phyloP scores from a whole-genome alignment of 148 eudicot genomes.

The Chenopodium berlandieri region DNA sequence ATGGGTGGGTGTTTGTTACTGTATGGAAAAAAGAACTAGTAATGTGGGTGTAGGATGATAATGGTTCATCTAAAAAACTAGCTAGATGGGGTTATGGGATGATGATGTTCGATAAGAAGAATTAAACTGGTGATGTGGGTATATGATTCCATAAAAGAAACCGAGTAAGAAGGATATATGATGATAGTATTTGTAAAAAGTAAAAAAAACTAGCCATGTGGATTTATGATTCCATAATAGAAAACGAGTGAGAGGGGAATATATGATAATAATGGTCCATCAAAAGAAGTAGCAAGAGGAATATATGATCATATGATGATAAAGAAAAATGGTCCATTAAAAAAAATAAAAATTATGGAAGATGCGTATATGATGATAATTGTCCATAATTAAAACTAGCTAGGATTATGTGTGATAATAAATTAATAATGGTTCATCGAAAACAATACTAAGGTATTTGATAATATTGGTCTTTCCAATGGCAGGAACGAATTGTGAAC shows the following conservation, averaged over 20 bases:
- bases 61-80: background rate
- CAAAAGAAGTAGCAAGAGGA: background rate
- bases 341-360: background rate
- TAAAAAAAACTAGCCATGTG: no score
- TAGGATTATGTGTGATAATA: no score
- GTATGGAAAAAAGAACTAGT: background rate
- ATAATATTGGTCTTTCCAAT: background rate
- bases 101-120: background rate
- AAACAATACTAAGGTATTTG: background rate
- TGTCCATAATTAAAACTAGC: background rate
- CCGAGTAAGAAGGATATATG: background rate
- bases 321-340: no score
- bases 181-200: background rate
- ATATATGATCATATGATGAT: background rate
- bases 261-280: background rate
- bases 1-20: background rate
- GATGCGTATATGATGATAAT: background rate
- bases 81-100: background rate
- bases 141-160: no score
- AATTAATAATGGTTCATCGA: background rate
- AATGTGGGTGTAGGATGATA: background rate
- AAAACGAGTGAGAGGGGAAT: background rate
- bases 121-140: no score
- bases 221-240: background rate
- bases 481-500: background rate